Base-by-base conservation (phyloP, 1,284 basidiomycete genomes). In the Austroboletus niveus region DNA sequence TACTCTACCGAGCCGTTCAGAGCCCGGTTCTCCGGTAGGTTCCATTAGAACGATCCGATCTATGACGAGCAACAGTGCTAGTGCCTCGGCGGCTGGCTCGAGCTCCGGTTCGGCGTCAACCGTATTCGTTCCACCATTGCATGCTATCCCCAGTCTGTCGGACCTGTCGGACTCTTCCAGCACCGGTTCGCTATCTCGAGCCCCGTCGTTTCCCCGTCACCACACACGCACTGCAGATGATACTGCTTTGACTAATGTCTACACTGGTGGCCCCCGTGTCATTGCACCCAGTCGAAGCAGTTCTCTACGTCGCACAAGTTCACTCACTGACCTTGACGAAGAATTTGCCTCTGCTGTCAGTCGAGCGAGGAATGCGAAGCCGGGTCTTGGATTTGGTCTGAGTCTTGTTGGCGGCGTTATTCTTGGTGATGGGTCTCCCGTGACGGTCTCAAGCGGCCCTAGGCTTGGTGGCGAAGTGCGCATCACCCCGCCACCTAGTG, bases 261-360 rank as follows among this genome's bases (percentile, higher is more conserved):
- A 89, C 59, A 82, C 78, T 2, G 84, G 84, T 3, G 84, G 87
- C 57, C 75, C 78, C 10, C 78, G 87, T 7, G 81, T 81, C 5
- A 89, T 91, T 51, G 79, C 78, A 3, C 82, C 85, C 1, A 81
- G 80, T 52, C 73, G 86, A 32, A 79, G 76, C 61, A 76, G 76
- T 51, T 79, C 77, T 4, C 59, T 89, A 46, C 75, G 86, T 32
- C 76, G 88, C 31, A 87, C 84, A n/a, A 84, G 80, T 32, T 89
- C 87, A 0, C 76, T 89, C 71, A 85, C 84, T 0, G 88, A 91
- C 61, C 70, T 92, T 24, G 87, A 88, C 45, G 80, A 81, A 32
- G 85, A 83, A 60, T 87, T 88, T 51, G 79, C 71, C 14, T 72
- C 72, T 10, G 78, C 78, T 10, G 63, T 80, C 15, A 68, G 73